Conservation (phyloP, 768 basidiomycete genomes). For the Kwoniella dendrophila region DNA sequence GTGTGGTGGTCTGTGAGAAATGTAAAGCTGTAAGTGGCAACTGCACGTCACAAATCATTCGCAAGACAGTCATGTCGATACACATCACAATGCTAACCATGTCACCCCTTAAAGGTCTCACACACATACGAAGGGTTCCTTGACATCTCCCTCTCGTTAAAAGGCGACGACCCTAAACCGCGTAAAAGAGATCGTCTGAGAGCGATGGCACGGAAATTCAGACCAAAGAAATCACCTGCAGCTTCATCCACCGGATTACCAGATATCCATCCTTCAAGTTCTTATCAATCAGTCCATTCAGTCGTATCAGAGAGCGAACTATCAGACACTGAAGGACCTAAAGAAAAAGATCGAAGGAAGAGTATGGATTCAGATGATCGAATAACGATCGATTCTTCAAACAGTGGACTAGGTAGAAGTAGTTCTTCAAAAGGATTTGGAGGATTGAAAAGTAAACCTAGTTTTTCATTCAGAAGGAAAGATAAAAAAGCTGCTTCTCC, state of each 20-base stretch:
- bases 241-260: constrained; percentile 13
- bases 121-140: constrained; percentile 92
- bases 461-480: constrained; percentile 45
- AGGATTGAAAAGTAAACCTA: constrained; percentile 37
- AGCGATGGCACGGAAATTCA: constrained; percentile 69
- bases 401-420: constrained; percentile 17
- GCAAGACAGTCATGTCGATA: not conserved
- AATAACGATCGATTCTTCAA: constrained; percentile 13
- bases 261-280: constrained; percentile 1
- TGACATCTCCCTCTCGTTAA: constrained; percentile 87
- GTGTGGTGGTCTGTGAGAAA: constrained; percentile 88
- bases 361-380: constrained; percentile 41
- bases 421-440: constrained; percentile 29
- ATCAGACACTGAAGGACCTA: constrained; percentile 30
- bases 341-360: constrained; percentile 27
- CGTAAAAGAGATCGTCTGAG: constrained; percentile 77
- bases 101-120: constrained; percentile 59
- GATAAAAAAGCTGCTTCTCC: constrained; percentile 8
- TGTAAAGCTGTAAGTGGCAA: constrained; percentile 75
- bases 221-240: constrained; percentile 47
- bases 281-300: constrained; percentile 17
- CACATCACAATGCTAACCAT: not conserved
- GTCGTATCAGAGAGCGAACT: constrained; percentile 34
- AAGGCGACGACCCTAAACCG: constrained; percentile 70
- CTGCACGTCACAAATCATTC: not conserved